Percentiles rank a stretch among this genome's conserved stretches.
These are phyloP conservation scores for Pichia gijzeniarum DNA, from an alignment of 805 yeast genomes.

Conservation along the genomic window DNA sequence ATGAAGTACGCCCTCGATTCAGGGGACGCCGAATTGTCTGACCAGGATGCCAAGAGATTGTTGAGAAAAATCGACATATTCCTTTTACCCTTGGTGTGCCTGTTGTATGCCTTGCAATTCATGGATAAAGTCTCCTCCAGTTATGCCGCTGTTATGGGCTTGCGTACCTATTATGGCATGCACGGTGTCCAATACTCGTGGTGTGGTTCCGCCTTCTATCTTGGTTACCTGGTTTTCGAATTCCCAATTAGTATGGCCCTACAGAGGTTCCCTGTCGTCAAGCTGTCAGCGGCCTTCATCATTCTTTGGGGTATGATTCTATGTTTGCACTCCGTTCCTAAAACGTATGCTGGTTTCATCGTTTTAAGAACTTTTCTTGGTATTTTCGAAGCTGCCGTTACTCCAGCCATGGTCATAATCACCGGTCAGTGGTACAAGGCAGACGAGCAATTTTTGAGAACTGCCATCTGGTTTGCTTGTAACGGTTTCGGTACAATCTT, in stretches of 20 bases:
- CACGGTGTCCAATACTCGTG: conserved; percentile 32
- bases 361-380: conserved; percentile 47
- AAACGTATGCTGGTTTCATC: conserved; percentile 40
- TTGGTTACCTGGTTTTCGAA: conserved; percentile 48
- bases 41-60: conserved; percentile 8
- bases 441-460: conserved; percentile 28
- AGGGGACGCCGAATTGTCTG: conserved; percentile 8
- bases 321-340: conserved; percentile 41
- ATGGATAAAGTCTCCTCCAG: conserved; percentile 54
- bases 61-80: conserved; percentile 41
- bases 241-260: conserved; percentile 41
- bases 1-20: conserved; percentile 11
- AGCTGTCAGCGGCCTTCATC: conserved; percentile 19
- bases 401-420: conserved; percentile 33
- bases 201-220: conserved; percentile 24
- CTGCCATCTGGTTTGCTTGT: conserved; percentile 26
- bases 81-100: conserved; percentile 44
- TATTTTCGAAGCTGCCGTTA: conserved; percentile 31
- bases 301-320: conserved; percentile 43
- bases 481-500: conserved; percentile 29
- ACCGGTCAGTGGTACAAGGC: conserved; percentile 29
- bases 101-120: conserved; percentile 45
- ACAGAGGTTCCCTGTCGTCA: conserved; percentile 44
- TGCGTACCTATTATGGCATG: conserved; percentile 45
- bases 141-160: conserved; percentile 53